phyloP scores from a whole-genome alignment of 2,329 filamentous ascomycete species.

The Colletotrichum sp. region DNA sequence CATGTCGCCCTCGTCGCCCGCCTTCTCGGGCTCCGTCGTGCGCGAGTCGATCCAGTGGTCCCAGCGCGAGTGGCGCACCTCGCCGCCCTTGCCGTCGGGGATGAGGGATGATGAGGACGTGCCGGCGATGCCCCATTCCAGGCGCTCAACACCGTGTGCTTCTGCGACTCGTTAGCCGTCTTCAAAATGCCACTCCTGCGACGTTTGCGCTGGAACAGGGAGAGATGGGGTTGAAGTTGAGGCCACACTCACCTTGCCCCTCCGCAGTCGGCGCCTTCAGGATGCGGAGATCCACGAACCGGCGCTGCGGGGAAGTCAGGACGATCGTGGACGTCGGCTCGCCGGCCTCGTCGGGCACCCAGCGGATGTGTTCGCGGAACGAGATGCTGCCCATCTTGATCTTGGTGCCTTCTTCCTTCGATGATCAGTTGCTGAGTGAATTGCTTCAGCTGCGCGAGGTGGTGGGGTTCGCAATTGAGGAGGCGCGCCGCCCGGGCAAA shows the following conservation, averaged over 20 bases:
- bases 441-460: background rate
- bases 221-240: background rate
- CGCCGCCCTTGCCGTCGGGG: slow-evolving; percentile 28
- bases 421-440: background rate
- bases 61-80: slow-evolving; percentile 49
- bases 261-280: slow-evolving; percentile 25
- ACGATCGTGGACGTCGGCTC: slow-evolving; percentile 71
- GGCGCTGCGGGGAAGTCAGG: slow-evolving; percentile 60
- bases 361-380: slow-evolving; percentile 62
- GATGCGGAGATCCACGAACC: slow-evolving; percentile 68
- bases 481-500: background rate
- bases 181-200: too few species aligned
- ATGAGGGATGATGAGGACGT: slow-evolving; percentile 43
- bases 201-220: too few species aligned
- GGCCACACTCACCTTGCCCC: background rate
- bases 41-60: slow-evolving; percentile 66
- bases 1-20: slow-evolving; percentile 63
- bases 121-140: slow-evolving; percentile 73
- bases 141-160: slow-evolving; percentile 25
- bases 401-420: background rate
- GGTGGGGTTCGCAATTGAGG: background rate
- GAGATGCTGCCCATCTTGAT: slow-evolving; percentile 56
- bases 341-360: slow-evolving; percentile 52
- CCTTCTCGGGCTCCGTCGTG: slow-evolving; percentile 37
- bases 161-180: background rate